Percentiles rank a stretch among this genome's conserved stretches.
These are phyloP conservation scores for Rubroboletus pulcherrimus DNA, from an alignment of 768 basidiomycete genomes.

Conservation along the genomic window DNA sequence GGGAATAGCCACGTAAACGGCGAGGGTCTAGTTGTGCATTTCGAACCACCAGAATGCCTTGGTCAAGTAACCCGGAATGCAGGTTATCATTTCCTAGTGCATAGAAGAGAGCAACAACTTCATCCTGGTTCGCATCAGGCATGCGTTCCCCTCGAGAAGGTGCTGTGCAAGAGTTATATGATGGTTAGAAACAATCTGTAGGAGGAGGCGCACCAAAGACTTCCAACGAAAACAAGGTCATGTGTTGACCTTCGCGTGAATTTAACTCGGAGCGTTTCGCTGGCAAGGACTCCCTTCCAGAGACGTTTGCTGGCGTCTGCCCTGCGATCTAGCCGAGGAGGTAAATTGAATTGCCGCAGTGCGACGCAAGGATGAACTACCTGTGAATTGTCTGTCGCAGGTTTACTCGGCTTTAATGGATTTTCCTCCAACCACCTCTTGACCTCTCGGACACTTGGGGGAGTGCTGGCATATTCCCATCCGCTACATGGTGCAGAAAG, in stretches of 20 bases:
- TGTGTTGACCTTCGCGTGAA: conserved; percentile 60
- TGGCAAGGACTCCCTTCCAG: conserved; percentile 62
- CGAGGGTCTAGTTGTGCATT: conserved; percentile 36
- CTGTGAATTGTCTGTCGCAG: conserved; percentile 45
- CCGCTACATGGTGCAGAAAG: conserved; percentile 42
- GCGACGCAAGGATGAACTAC: conserved; percentile 26
- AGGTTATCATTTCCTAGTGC: conserved; percentile 50
- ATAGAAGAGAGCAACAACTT: conserved; percentile 69
- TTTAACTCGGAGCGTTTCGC: conserved; percentile 35
- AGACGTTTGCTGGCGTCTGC: conserved; percentile 70
- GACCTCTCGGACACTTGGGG: conserved; percentile 58
- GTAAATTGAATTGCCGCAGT: not conserved
- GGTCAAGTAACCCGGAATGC: conserved; percentile 26
- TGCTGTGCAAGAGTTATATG: conserved; percentile 36
- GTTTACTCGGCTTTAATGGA: conserved; percentile 13
- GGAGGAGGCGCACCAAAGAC: conserved; percentile 65
- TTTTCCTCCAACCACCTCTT: conserved; percentile 48
- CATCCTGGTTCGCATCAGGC: conserved; percentile 57
- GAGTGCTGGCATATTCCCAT: conserved; percentile 77
- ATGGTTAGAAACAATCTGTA: not conserved
- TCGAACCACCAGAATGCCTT: conserved; percentile 55
- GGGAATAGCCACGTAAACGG: conserved; percentile 40
- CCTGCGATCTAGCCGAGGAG: conserved; percentile 53
- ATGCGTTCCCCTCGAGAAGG: conserved; percentile 54
- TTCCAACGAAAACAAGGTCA: conserved; percentile 82